Base-by-base conservation (phyloP, 345 rosid species). In the Eucalyptus globulus region DNA sequence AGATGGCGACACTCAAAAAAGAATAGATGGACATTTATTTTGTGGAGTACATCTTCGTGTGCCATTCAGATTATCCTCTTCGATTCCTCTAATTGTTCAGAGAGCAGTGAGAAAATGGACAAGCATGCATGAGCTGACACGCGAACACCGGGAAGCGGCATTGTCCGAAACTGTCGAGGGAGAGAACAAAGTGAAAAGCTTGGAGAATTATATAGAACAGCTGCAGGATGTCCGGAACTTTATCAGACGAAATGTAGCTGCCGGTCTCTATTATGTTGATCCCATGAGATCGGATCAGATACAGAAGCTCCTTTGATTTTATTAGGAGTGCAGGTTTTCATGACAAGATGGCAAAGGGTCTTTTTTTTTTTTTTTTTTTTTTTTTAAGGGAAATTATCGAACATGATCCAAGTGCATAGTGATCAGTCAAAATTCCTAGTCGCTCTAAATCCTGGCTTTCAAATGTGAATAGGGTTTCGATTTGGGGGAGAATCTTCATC, bases 161-260 rank as follows among this genome's bases (percentile, higher is more conserved):
- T 65, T 0, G 0, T 65, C 37, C 15, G 62, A n/a, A n/a, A 17
- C 17, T n/a, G 76, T 34, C 24, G 44, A 34, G 44, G 81, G 24
- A 34, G 44, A 34, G 44, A 9, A 34, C 81, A 69, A 34, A 34
- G 44, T 14, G 44, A 69, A 69, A 69, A 34, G 40, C 44, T 34
- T 72, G 45, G 81, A 72, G 45, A 17, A 34, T 19, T 19, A 34
- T 21, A 53, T 10, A 72, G 45, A 72, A 6, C 11, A 72, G 81
- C 12, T 72, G 81, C 26, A 34, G 26, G 44, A 69, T 34, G 44
- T 34, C 81, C 14, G 22, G 44, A 69, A 34, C 81, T 69, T 17
- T 3, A 69, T 17, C 44, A 69, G 44, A 34, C 14, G 7, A 34
- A 69, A 69, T 19, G 80, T 34, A 19, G 80, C 43, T 31, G 24